These are phyloP conservation scores for Sugiyamaella castrensis DNA, from an alignment of 1,139 yeast species.

Conservation along the genomic window DNA sequence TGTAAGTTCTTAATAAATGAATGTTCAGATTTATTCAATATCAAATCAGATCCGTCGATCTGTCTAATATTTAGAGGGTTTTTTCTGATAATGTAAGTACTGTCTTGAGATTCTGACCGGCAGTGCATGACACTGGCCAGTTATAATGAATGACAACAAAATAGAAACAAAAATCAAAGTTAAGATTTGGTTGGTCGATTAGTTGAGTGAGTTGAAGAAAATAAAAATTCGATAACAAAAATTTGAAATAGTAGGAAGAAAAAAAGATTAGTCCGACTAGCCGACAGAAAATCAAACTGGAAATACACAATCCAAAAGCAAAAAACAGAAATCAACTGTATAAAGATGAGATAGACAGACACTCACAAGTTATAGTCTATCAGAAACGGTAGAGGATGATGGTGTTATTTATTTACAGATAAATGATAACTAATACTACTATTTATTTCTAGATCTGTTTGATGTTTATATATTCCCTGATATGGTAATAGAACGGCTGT, in stretches of 20 bases:
- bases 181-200: not conserved
- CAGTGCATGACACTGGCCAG: slow-evolving; percentile 18
- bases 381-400: too few relatives aligned
- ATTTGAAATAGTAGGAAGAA: not conserved
- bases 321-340: too few relatives aligned
- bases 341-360: too few relatives aligned
- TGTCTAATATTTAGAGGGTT: slow-evolving; percentile 33
- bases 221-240: not conserved
- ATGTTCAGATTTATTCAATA: slow-evolving; percentile 18
- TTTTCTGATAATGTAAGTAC: slow-evolving; percentile 26
- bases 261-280: too few relatives aligned
- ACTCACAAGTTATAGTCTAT: too few relatives aligned
- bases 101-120: slow-evolving; percentile 27
- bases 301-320: too few relatives aligned
- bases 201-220: too few relatives aligned
- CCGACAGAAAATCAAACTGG: too few relatives aligned
- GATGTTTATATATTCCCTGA: not conserved
- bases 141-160: not conserved
- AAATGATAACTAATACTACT: not conserved
- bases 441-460: not conserved
- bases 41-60: slow-evolving; percentile 35
- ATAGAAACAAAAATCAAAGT: not conserved
- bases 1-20: not conserved
- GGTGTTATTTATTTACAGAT: too few relatives aligned
- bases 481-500: too few relatives aligned